Evolutionary conservation across 805 yeast species (phyloP).

Genomic region (Ogataea paradorogensis): DNA sequence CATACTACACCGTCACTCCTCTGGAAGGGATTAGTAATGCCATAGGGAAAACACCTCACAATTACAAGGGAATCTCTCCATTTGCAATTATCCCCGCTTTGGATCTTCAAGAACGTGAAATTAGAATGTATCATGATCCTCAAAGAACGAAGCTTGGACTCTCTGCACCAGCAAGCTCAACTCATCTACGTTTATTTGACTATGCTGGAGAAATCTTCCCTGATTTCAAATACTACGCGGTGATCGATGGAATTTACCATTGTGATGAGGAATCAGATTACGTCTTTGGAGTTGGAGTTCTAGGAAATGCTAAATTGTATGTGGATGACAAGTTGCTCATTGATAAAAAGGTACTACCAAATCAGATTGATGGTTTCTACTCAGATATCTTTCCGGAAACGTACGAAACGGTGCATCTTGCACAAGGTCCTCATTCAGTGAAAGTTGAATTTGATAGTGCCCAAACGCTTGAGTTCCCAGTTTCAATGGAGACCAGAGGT

Average conservation of each 20-base stretch:
- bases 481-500: slow-evolving; percentile 26
- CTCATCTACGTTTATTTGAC: background rate
- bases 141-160: background rate
- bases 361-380: background rate
- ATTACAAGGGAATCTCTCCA: slow-evolving; percentile 34
- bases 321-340: slow-evolving; percentile 33
- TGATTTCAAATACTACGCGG: slow-evolving; percentile 38
- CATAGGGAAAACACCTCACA: slow-evolving; percentile 29
- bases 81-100: slow-evolving; percentile 16
- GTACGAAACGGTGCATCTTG: slow-evolving; percentile 3
- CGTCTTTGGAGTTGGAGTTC: slow-evolving; percentile 48
- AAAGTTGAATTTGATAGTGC: slow-evolving; percentile 42
- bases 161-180: background rate
- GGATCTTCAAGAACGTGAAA: background rate
- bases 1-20: slow-evolving; percentile 21
- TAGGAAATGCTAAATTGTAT: slow-evolving; percentile 56
- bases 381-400: background rate
- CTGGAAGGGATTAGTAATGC: slow-evolving; percentile 20
- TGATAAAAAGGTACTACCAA: background rate
- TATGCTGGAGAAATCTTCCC: slow-evolving; percentile 16
- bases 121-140: slow-evolving; percentile 10
- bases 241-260: slow-evolving; percentile 40
- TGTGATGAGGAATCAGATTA: slow-evolving; percentile 49
- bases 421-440: slow-evolving; percentile 36
- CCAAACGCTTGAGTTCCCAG: slow-evolving; percentile 21